These are phyloP conservation scores for Penicillium mononematosum DNA, from an alignment of 495 filamentous ascomycete genomes.

Conservation along the genomic window DNA sequence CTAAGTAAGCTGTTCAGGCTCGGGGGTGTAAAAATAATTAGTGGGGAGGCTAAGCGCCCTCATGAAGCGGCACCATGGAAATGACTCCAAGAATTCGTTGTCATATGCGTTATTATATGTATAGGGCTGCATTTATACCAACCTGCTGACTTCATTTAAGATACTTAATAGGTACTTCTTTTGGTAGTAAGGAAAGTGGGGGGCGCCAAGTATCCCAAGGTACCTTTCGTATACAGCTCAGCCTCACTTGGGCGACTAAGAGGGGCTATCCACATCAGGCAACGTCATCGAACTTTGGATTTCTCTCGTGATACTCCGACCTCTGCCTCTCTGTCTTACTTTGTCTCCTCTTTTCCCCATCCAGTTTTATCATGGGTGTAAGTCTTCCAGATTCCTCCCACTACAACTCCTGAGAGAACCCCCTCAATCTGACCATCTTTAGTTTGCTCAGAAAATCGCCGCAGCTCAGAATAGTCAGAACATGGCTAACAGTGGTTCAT, in stretches of 20 bases:
- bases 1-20: neutral
- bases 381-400: conserved; percentile 16
- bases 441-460: conserved; percentile 51
- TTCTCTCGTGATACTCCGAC: conserved; percentile 2
- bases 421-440: conserved; percentile 12
- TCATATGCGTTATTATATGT: neutral
- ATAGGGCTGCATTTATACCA: neutral
- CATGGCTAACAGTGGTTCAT: conserved; percentile 30
- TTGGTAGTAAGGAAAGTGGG: neutral
- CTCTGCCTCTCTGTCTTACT: conserved; percentile 5
- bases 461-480: conserved; percentile 32
- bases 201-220: neutral
- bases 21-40: neutral
- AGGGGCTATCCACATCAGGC: conserved; percentile 11
- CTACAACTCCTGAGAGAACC: neutral
- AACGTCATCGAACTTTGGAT: conserved; percentile 9
- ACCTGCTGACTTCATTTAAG: neutral
- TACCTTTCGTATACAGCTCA: conserved; percentile 10
- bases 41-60: neutral
- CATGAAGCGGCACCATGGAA: neutral
- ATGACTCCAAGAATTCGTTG: neutral
- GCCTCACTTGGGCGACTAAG: conserved; percentile 3
- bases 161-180: neutral
- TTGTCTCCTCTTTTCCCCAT: conserved; percentile 1
- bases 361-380: conserved; percentile 35